These are phyloP conservation scores for Pouteria glomerata DNA, from an alignment of 148 eudicot species.

Conservation along the genomic window DNA sequence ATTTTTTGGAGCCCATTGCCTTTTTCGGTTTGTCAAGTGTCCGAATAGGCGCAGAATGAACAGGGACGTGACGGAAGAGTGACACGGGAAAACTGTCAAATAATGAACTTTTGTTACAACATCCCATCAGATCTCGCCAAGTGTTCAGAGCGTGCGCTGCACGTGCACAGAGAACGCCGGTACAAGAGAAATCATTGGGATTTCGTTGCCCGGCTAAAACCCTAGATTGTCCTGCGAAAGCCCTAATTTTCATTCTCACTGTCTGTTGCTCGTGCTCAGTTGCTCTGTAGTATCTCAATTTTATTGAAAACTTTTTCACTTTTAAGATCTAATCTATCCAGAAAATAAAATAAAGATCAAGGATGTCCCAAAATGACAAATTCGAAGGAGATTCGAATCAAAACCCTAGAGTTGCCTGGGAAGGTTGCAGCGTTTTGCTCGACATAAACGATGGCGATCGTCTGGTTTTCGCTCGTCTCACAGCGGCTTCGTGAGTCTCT, in stretches of 20 bases:
- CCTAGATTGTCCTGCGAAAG: not conserved
- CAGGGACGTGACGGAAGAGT: too few relatives aligned
- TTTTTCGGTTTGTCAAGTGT: too few relatives aligned
- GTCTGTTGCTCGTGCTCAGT: not conserved
- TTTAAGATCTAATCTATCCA: not conserved
- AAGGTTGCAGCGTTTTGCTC: constrained; percentile 89
- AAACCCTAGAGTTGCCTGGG: constrained; percentile 68
- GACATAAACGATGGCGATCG: constrained; percentile 94
- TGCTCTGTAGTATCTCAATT: not conserved
- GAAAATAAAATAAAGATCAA: not conserved
- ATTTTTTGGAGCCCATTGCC: too few relatives aligned
- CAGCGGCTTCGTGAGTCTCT: constrained; percentile 55
- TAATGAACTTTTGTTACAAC: too few relatives aligned
- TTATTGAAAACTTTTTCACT: not conserved
- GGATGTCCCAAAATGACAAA: constrained; percentile 18
- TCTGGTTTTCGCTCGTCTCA: constrained; percentile 81
- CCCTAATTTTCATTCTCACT: not conserved
- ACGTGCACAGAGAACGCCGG: not conserved
- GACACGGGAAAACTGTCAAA: too few relatives aligned
- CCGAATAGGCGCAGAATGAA: too few relatives aligned
- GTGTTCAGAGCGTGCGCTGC: not conserved
- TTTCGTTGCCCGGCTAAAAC: not conserved
- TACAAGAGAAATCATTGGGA: not conserved
- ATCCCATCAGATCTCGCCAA: not conserved
- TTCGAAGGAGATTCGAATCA: constrained; percentile 19